Base-by-base conservation (phyloP, 352 stramenopile genomes). In the Globisporangium irregulare region DNA sequence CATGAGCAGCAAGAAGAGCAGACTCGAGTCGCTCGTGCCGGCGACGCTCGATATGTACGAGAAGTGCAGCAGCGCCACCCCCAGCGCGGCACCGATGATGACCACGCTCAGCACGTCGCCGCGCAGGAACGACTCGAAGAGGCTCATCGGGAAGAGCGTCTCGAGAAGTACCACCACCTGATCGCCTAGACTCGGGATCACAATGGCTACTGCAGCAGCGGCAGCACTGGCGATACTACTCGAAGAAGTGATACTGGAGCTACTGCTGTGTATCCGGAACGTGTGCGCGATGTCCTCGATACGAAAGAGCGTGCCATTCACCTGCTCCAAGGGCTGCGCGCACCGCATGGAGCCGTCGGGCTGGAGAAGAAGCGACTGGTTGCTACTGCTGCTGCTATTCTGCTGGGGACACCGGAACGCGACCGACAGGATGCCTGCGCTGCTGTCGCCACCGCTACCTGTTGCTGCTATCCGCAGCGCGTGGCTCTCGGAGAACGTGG, bases 1-100 rank as follows among this genome's bases (percentile, higher is more conserved):
- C 43, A 77, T 70, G 18, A 81, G 27, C 4, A 92, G 68, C 57
- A 86, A 64, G 43, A 90, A 74, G 22, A 92, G 54, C 34, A 88
- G 46, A 5, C 77, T 78, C 32, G 77, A 76, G 14, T 74, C 24
- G 27, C 73, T 46, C 36, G 68, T 64, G 43, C 63, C 62, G 14
- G 66, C 53, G 18, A 59, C n/a, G 29, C 38, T 67, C 51, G 59
- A 67, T 38, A 67, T 57, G 15, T 38, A 62, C 51, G 74, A 59
- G 36, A 68, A 76, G 10, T 71, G 38, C 34, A 73, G 54, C 48
- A 86, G 57, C 57, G 77, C 75, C 36, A 66, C 38, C 7, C 77
- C 79, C 12, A 87, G 58, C 1, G 58, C 71, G 7, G 74, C 58
- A 46, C 79, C 77, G 41, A 67, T 69, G 18, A 80, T 48, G 32